phyloP scores from a whole-genome alignment of 1,284 basidiomycete species.

The Tausonia pullulans region DNA sequence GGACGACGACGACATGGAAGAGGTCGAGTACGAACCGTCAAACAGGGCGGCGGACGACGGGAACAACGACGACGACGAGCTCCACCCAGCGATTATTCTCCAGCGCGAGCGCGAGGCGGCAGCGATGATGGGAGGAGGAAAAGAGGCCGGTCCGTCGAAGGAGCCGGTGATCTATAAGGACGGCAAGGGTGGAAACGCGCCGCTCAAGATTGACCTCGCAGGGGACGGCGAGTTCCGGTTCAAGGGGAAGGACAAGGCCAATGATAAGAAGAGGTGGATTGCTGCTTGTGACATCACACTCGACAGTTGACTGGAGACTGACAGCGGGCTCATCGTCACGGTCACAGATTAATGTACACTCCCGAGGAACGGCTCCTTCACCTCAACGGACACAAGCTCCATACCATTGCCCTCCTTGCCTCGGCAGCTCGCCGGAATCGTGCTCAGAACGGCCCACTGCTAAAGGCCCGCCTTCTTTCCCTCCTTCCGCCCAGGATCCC shows the following conservation, averaged over 20 bases:
- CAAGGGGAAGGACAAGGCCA: conserved; percentile 1
- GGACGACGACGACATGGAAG: background rate
- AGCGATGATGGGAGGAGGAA: background rate
- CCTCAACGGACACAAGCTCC: conserved; percentile 73
- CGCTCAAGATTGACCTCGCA: conserved; percentile 7
- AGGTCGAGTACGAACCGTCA: background rate
- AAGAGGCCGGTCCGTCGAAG: background rate
- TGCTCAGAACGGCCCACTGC: conserved; percentile 69
- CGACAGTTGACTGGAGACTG: background rate
- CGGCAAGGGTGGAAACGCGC: background rate
- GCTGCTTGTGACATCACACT: background rate
- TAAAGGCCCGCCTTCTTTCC: conserved; percentile 72
- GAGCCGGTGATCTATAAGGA: background rate
- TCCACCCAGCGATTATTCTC: background rate
- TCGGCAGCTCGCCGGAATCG: conserved; percentile 66
- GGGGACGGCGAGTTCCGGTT: background rate
- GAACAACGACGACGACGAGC: background rate
- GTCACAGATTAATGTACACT: conserved; percentile 18
- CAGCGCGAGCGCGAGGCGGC: background rate
- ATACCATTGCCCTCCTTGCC: conserved; percentile 65
- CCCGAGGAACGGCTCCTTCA: conserved; percentile 54
- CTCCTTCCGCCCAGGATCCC: conserved; percentile 67
- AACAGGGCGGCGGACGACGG: background rate
- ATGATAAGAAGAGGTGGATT: background rate
- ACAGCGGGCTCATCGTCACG: background rate